These are phyloP conservation scores for Geotrichum citri-aurantii DNA, from an alignment of 1,139 yeast species.

Conservation along the genomic window DNA sequence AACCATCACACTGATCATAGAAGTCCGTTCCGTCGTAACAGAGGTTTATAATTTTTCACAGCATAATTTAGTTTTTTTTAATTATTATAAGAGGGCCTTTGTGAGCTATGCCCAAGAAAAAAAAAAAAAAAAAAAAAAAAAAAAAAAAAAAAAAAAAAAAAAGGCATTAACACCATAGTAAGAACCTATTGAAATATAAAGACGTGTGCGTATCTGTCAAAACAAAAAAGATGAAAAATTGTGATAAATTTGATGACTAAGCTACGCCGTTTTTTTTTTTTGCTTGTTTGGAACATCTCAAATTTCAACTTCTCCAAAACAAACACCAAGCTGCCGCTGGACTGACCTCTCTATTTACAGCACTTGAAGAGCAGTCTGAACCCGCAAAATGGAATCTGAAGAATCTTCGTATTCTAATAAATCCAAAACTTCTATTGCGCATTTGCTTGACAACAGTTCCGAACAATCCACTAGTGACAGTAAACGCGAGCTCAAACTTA, in stretches of 20 bases:
- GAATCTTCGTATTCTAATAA: slow-evolving; percentile 1
- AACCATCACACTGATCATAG: neutral
- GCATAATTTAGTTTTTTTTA: neutral
- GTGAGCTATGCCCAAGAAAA: no score
- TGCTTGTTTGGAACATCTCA: neutral
- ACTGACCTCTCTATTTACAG: neutral
- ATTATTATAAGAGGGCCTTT: neutral
- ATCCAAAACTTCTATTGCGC: slow-evolving; percentile 4
- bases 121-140: no score
- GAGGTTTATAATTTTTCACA: neutral
- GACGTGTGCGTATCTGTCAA: no score
- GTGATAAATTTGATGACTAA: neutral
- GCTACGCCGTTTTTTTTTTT: neutral
- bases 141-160: no score
- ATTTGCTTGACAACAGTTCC: neutral
- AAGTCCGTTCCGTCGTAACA: neutral
- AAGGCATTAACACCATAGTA: no score
- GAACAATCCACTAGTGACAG: neutral
- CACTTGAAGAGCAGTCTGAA: neutral
- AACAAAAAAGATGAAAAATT: no score
- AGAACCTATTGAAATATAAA: no score
- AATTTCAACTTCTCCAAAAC: neutral
- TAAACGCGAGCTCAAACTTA: neutral
- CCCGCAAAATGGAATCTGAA: slow-evolving; percentile 1
- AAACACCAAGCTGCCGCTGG: neutral